Evolutionary conservation across 441 rosid species (phyloP), one percentile per base, ranked within the genome.

Genomic region (Euphorbia schlechtendalii): DNA sequence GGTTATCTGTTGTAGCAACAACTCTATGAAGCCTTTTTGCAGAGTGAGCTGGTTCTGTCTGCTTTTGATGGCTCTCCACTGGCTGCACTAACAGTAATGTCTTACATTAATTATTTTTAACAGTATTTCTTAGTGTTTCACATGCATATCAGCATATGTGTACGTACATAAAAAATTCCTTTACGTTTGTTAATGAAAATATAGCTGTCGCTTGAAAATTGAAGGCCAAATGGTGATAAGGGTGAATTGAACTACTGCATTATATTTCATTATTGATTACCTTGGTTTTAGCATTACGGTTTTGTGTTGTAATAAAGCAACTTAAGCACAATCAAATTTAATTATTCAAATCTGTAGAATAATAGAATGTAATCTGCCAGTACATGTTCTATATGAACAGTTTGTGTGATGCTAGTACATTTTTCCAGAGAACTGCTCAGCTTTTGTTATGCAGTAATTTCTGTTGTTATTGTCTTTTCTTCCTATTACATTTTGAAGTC

Each of bases 1-100:
- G 25, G n/a, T 64, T 73, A 63, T 64, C 68, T 75, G 66, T 45
- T 74, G 75, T 77, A 93, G 99, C 83, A 83, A 63, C 90, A 84
- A 78, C 69, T 93, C 24, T 93, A 93, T 70, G 92, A 90, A 78
- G 97, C 99, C 55, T 93, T 88, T 75, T 72, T 93, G 76, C 83
- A 82, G 10, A 90, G 95, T 81, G 96, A 90, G 75, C 74, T 90
- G 57, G 99, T 93, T 77, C 82, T 90, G 67, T 93, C 99, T 41
- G 88, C 99, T 64, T 93, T 88, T 74, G 97, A 90, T 80, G 90
- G 92, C 76, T 93, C 99, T 1, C 99, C 99, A 58, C 71, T 90
- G 69, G 99, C 99, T 80, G 99, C 99, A 41, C 77, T 93, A 15
- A 93, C 97, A 95, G 99, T 93, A 77, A 49, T 34, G 28, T 57